Percentiles rank a stretch among this genome's conserved stretches.
Evolutionary conservation across 176 grass and related monocot genomes (phyloP).

Genomic region (Oryza longistaminata): DNA sequence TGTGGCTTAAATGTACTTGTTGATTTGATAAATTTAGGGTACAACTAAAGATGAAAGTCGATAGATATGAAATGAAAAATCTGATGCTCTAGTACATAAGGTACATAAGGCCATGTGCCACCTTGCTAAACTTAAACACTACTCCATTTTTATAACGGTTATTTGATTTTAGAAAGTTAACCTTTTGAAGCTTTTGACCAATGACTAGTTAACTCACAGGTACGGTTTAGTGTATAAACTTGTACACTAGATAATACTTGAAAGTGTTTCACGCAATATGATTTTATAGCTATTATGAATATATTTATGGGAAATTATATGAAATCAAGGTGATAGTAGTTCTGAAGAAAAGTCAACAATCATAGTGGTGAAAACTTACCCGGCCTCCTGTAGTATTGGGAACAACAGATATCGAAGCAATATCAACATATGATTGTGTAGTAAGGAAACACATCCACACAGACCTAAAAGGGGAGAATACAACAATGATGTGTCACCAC

Average conservation of each 20-base stretch:
- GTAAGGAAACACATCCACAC: slow-evolving; percentile 85
- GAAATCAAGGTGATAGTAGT: background rate
- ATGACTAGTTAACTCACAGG: too few relatives aligned
- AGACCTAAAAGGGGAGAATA: slow-evolving; percentile 55
- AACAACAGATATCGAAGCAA: slow-evolving; percentile 82
- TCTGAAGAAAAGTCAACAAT: background rate
- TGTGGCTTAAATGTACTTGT: background rate
- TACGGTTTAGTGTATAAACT: too few relatives aligned
- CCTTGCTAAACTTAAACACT: too few relatives aligned
- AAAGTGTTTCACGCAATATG: background rate
- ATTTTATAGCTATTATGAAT: background rate
- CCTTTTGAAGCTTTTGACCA: too few relatives aligned
- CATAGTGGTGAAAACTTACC: slow-evolving; percentile 46
- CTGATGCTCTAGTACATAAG: background rate
- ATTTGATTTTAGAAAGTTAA: too few relatives aligned
- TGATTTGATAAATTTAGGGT: background rate
- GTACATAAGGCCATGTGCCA: background rate
- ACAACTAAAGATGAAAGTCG: background rate
- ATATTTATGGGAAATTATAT: background rate
- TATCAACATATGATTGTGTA: slow-evolving; percentile 78
- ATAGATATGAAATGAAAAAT: slow-evolving; percentile 6
- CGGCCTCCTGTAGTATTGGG: slow-evolving; percentile 78
- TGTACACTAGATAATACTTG: background rate
- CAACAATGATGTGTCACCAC: slow-evolving; percentile 4
- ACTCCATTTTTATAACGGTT: background rate